Percentiles rank a stretch among this genome's conserved stretches.
phyloP scores from a whole-genome alignment of 2,329 filamentous ascomycete species.

The Trichoderma gracile region DNA sequence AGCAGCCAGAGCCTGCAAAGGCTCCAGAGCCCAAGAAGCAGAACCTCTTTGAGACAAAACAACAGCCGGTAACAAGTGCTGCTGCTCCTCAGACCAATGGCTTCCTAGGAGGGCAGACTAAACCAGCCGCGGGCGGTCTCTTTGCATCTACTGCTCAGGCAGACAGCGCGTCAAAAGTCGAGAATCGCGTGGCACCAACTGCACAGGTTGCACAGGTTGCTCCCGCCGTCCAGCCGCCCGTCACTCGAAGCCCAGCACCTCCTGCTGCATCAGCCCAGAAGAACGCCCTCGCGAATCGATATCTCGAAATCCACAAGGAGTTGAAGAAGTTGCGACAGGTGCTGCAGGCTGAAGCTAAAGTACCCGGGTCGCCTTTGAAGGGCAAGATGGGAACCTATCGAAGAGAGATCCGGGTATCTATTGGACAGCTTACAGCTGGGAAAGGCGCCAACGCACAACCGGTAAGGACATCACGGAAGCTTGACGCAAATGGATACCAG shows the following conservation, averaged over 20 bases:
- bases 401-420: conserved; percentile 67
- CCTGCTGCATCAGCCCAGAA: conserved; percentile 9
- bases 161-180: not conserved
- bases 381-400: conserved; percentile 69
- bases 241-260: conserved; percentile 7
- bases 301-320: conserved; percentile 63
- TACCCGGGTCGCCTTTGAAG: conserved; percentile 54
- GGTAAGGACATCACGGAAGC: conserved; percentile 35
- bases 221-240: conserved; percentile 9
- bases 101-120: conserved; percentile 31
- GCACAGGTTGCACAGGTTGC: conserved; percentile 26
- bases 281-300: conserved; percentile 42
- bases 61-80: conserved; percentile 19
- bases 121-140: conserved; percentile 30
- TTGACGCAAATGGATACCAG: not conserved
- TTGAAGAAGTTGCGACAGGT: conserved; percentile 68
- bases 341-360: conserved; percentile 57
- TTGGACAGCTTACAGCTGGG: conserved; percentile 71
- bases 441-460: conserved; percentile 58
- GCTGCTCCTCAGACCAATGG: conserved; percentile 28
- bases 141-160: conserved; percentile 28
- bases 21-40: conserved; percentile 29
- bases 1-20: conserved; percentile 16
- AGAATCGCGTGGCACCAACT: conserved; percentile 21
- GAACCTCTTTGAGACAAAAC: conserved; percentile 15